Evolutionary conservation across 768 basidiomycete species (phyloP).

Genomic region (Paxillus involutus): DNA sequence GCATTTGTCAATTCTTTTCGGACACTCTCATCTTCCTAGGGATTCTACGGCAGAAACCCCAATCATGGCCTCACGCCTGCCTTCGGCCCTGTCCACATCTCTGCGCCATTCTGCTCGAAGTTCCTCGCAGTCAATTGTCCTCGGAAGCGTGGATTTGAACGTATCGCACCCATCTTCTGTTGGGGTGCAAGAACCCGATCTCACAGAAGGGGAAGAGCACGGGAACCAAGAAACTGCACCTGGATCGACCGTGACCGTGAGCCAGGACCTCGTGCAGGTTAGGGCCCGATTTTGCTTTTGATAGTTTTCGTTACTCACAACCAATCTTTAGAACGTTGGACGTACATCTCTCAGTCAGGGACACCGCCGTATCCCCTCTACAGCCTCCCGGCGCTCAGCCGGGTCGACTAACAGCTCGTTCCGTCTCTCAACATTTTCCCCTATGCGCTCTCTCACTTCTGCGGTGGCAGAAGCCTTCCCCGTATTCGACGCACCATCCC

Average conservation of each 20-base stretch:
- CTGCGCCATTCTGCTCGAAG: slow-evolving; percentile 22
- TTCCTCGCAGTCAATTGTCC: slow-evolving; percentile 23
- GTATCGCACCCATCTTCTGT: slow-evolving; percentile 19
- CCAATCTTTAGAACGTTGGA: slow-evolving; percentile 20
- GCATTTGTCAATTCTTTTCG: slow-evolving; percentile 13
- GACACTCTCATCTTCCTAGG: slow-evolving; percentile 7
- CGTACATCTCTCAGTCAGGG: slow-evolving; percentile 14
- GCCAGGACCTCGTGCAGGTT: slow-evolving; percentile 33
- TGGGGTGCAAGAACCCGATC: slow-evolving; percentile 10
- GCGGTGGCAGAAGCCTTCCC: slow-evolving; percentile 1
- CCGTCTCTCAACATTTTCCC: slow-evolving; percentile 23
- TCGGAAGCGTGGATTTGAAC: slow-evolving; percentile 26
- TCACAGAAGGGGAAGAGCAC: slow-evolving; percentile 11
- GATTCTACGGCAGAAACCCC: slow-evolving; percentile 16
- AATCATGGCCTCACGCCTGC: slow-evolving; percentile 10
- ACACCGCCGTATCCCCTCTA: slow-evolving; percentile 22
- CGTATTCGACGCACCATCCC: neutral
- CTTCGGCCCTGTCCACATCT: slow-evolving; percentile 17
- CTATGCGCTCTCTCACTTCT: slow-evolving; percentile 1
- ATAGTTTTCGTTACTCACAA: neutral
- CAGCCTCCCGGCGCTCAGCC: slow-evolving; percentile 16
- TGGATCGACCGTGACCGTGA: slow-evolving; percentile 17
- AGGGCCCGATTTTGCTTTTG: neutral
- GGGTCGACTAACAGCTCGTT: slow-evolving; percentile 17
- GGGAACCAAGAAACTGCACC: slow-evolving; percentile 5